phyloP scores from a whole-genome alignment of 176 grass and related monocot genomes.

The Tillandsia fasciculata region DNA sequence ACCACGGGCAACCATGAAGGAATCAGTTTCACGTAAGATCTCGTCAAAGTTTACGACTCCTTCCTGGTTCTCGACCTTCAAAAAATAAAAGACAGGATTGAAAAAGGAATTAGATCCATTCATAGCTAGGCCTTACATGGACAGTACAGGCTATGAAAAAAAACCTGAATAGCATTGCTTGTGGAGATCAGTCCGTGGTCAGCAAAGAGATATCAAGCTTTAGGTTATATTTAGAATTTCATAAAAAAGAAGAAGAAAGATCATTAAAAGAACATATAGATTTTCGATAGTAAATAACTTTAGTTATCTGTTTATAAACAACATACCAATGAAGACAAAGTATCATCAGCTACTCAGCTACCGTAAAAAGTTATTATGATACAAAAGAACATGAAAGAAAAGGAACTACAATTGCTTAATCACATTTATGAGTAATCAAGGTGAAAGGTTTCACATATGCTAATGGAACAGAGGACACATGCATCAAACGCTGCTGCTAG shows the following conservation, averaged over 20 bases:
- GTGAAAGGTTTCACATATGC: no score
- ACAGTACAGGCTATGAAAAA: no score
- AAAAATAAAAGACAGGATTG: neutral
- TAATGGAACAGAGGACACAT: no score
- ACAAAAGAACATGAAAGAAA: no score
- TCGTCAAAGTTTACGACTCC: slow-evolving; percentile 90
- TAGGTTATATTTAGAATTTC: neutral
- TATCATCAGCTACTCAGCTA: no score
- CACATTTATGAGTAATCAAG: no score
- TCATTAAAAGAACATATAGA: neutral
- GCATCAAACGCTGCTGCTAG: no score
- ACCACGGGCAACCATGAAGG: slow-evolving; percentile 88
- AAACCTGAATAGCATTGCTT: no score
- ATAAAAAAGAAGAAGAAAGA: neutral
- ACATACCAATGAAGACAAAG: no score
- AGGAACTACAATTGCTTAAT: no score
- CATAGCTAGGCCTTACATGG: no score
- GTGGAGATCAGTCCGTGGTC: neutral
- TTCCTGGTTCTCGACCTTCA: slow-evolving; percentile 90
- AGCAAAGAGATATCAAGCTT: neutral
- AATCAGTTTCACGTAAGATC: slow-evolving; percentile 83
- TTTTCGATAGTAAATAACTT: neutral
- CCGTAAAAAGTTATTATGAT: no score
- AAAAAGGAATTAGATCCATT: slow-evolving; percentile 18
- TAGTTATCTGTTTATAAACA: neutral